Base-by-base conservation (phyloP, 768 basidiomycete genomes). In the Lentinula sp. region DNA sequence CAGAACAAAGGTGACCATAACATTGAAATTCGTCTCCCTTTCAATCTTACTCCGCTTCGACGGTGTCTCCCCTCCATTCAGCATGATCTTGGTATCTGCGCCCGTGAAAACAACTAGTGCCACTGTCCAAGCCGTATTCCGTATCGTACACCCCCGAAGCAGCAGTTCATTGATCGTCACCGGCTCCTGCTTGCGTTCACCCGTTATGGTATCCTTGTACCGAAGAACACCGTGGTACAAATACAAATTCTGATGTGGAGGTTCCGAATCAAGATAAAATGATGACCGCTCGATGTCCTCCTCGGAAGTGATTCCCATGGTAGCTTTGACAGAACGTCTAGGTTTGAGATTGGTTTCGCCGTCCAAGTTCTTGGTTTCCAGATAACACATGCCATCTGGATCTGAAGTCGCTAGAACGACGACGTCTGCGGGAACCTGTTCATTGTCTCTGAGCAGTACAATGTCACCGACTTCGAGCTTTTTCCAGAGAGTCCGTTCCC, bases 401-500 rank as follows among this genome's bases (percentile, higher is more conserved):
- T 97, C 93, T 7, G 93, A 95, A 0, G 95, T 95, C 8, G 93
- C 86, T 6, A 98, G 82, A 0, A 99, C 92, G 63, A 95, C 81
- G 65, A 98, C 89, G 69, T 99, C 96, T 7, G 96, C 96, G 0
- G 96, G 96, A 12, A 98, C 90, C 74, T 97, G 96, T 54, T 98
- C 96, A 72, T 98, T 91, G 65, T 98, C 94, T 61, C 89, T 79
- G 37, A 98, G 78, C 7, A 98, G 76, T 35, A 98, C 92, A 20
- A 98, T 74, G 69, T 98, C 96, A n/a, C 96, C 96, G 10, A 98
- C 95, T 70, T 97, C 95, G 48, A 98, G 80, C 79, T 98, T 98
- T 80, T 98, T 98, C 96, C 96, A 98, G 1, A 98, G 76, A 13
- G 96, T 98, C 59, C 96, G 79, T 69, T 98, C 95, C 96, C 96